Conservation (phyloP, 257 asterid genomes). For the Eucommia ulmoides region DNA sequence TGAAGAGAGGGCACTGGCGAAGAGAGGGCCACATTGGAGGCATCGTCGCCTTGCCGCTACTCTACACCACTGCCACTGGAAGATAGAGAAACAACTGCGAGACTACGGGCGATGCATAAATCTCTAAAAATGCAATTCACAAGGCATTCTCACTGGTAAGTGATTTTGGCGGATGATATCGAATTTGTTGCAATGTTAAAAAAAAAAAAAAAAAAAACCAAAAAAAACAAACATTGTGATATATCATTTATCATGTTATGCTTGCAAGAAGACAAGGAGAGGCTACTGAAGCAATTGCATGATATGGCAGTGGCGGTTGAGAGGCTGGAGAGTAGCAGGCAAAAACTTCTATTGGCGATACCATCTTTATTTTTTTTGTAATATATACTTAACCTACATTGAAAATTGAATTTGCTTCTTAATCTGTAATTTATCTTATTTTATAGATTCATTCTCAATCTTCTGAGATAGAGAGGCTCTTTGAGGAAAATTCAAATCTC, state of each 20-base stretch:
- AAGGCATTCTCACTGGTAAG: conserved; percentile 49
- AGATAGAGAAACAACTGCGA: no score
- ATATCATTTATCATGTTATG: no score
- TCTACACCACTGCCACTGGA: no score
- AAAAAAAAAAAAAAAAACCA: no score
- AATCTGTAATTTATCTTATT: conserved; percentile 10
- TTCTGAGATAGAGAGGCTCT: conserved; percentile 82
- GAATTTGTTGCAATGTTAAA: no score
- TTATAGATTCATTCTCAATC: conserved; percentile 92
- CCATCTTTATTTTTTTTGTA: conserved; percentile 5
- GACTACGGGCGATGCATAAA: conserved; percentile 51
- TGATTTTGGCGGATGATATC: neutral
- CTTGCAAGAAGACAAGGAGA: conserved; percentile 71
- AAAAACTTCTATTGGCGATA: conserved; percentile 83
- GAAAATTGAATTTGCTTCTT: no score
- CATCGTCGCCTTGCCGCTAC: no score
- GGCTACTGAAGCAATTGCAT: conserved; percentile 83
- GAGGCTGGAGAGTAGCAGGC: conserved; percentile 85
- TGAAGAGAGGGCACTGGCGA: no score
- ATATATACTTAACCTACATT: conserved; percentile 1
- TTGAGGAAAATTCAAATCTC: conserved; percentile 75
- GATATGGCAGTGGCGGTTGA: conserved; percentile 35
- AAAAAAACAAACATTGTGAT: no score
- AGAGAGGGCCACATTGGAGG: no score
- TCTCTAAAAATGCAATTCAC: conserved; percentile 27